Evolutionary conservation across 176 grass and related monocot genomes (phyloP), one percentile per base, ranked within the genome.

Genomic region (Triticum dicoccoides): DNA sequence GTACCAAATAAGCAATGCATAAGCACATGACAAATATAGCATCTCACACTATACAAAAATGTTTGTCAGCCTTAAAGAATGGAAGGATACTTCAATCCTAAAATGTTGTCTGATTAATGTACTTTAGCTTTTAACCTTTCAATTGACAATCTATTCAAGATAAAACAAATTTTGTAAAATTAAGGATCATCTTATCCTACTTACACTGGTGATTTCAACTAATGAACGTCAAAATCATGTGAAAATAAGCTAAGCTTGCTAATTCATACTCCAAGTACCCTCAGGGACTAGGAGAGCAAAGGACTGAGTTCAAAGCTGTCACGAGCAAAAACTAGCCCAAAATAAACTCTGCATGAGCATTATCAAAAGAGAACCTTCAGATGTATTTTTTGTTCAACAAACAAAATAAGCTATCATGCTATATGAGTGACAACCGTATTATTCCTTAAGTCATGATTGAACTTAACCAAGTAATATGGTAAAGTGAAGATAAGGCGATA

Each of bases 21-120:
- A 33, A 88, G 76, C 61, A 83, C 39, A 51, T 73, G 13, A 78
- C 14, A 87, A 68, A 80, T 44, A 32, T 42, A 91, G 24, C 18
- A 29, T 5, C 56, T 47, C 51, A 78, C 4, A 34, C 21, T n/a
- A 76, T n/a, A 76, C 37, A 80, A 18, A 51, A 80, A 63, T 49
- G 3, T 41, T 81, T 21, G 64, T 56, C 7, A 52, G n/a, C 34
- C 44, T 23, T 29, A 5, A 65, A 74, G 65, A n/a, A 15, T 52
- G 56, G 56, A 59, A 59, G 56, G 56, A 59, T 59, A 20, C 56
- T 59, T n/a, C 56, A 38, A 56, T 78, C 18, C 71, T 56, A 8
- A 83, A 83, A 65, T 2, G n/a, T 74, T 8, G 3, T 66, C 5
- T 41, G 2, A 52, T 84, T 56, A 65, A 52, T 47, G 67, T 61